Evolutionary conservation across 2,329 filamentous ascomycete species (phyloP).

Genomic region (Rosellinia necatrix): DNA sequence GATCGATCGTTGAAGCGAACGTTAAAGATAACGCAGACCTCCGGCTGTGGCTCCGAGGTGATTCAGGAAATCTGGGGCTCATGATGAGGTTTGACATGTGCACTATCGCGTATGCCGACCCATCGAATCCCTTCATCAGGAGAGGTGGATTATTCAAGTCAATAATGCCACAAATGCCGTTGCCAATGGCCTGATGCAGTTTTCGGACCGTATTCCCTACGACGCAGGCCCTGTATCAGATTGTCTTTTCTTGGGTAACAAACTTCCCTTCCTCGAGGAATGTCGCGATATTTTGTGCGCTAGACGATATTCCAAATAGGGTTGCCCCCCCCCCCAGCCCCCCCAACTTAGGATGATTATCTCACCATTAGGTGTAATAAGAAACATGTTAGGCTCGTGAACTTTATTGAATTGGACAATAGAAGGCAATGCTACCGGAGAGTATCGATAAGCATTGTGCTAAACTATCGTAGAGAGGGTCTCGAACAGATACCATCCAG

Average conservation of each 20-base stretch:
- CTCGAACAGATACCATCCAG: not conserved
- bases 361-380: not conserved
- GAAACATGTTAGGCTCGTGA: not conserved
- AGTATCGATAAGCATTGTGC: not conserved
- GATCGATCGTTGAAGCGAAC: not conserved
- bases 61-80: not conserved
- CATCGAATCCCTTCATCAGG: not conserved
- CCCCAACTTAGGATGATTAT: not conserved
- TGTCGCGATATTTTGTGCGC: not conserved
- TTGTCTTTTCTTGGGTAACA: not conserved
- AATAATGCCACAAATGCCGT: not conserved
- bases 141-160: not conserved
- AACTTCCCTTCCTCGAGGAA: not conserved
- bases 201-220: not conserved
- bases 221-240: not conserved
- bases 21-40: not conserved
- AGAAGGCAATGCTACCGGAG: not conserved
- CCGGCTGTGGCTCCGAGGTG: not conserved
- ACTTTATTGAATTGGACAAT: not conserved
- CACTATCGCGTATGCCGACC: not conserved
- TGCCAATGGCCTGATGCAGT: not conserved
- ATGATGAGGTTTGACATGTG: not conserved
- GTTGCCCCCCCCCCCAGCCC: no score
- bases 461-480: not conserved
- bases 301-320: not conserved